Base-by-base conservation (phyloP, 140 eudicot species). In the Flaveria floridana region DNA sequence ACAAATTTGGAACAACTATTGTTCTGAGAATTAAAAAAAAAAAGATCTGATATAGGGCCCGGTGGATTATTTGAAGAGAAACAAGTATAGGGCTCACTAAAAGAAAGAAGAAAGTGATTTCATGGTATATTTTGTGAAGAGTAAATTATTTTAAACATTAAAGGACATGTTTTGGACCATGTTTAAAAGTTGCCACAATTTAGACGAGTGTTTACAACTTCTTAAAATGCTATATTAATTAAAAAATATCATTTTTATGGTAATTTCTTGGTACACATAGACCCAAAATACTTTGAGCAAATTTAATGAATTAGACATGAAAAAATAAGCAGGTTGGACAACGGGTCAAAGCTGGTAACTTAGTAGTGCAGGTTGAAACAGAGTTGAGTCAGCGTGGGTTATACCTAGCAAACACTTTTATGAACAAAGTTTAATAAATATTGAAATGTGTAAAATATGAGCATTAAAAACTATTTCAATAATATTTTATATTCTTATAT, bases 1-100 rank as follows among this genome's bases (percentile, higher is more conserved):
- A 37, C 71, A 78, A 19, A 58, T 28, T 21, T 48, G 52, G 13
- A 64, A 28, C 65, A 39, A 57, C 56, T 73, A 2, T 42, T 37
- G 50, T 19, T 19, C 14, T 3, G 13, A 25, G 18, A 23, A 8
- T 25, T 42, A 2, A 28, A 28, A 34, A 34, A 56, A 6, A 57
- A 21, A 59, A 25, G 18, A 21, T 4, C 66, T 10, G 66, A 23
- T 58, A 20, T 10, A 21, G 39, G 30, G 4, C 41, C 6, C 0
- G 26, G 41, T 59, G 26, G 12, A 59, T 12, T 59, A 59, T 59
- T 12, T 59, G 66, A 20, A 12, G 16, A 44, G 16, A 48, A 53
- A 53, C 61, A 53, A 5, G 61, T 53, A 16, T 53, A 18, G 12
- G 61, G 25, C n/a, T 53, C 23, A 16, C 10, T n/a, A 16, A 53